phyloP scores from a whole-genome alignment of 2,329 filamentous ascomycete genomes.

The Cercospora sp. region DNA sequence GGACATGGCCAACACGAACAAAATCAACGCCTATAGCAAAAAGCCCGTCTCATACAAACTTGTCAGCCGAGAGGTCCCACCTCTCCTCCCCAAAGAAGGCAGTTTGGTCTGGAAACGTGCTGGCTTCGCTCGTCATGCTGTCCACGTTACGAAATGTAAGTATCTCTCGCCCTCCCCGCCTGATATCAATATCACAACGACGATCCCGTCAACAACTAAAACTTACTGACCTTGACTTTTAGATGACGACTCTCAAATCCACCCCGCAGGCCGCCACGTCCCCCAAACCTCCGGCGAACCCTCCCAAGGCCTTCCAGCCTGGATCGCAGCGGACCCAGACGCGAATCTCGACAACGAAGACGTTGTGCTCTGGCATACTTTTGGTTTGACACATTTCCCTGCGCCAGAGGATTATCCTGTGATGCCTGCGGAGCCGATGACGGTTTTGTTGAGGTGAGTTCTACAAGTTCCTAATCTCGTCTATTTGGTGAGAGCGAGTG shows the following conservation, averaged over 20 bases:
- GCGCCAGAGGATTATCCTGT: constrained; percentile 87
- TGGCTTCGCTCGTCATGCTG: constrained; percentile 80
- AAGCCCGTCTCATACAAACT: constrained; percentile 88
- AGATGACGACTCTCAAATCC: constrained; percentile 77
- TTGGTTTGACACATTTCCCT: constrained; percentile 87
- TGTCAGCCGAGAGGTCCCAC: constrained; percentile 79
- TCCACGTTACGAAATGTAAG: constrained; percentile 86
- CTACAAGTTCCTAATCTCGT: background rate
- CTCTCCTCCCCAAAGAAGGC: constrained; percentile 75
- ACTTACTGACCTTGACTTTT: too few relatives aligned
- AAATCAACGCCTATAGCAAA: constrained; percentile 80
- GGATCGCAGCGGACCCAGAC: constrained; percentile 69
- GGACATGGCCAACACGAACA: constrained; percentile 85
- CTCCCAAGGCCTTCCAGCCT: constrained; percentile 69
- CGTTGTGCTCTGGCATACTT: constrained; percentile 90
- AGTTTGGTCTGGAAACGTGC: constrained; percentile 87
- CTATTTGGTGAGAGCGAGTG: background rate
- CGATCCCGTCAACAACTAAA: too few relatives aligned
- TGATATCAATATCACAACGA: too few relatives aligned
- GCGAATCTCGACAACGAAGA: constrained; percentile 77
- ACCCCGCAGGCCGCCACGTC: constrained; percentile 83
- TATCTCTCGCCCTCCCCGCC: constrained; percentile 31
- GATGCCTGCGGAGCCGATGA: constrained; percentile 73
- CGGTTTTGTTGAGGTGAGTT: constrained; percentile 47
- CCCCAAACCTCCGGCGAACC: constrained; percentile 83